Conservation (phyloP, 208 protist genomes). For the Trypanosoma boissoni region DNA sequence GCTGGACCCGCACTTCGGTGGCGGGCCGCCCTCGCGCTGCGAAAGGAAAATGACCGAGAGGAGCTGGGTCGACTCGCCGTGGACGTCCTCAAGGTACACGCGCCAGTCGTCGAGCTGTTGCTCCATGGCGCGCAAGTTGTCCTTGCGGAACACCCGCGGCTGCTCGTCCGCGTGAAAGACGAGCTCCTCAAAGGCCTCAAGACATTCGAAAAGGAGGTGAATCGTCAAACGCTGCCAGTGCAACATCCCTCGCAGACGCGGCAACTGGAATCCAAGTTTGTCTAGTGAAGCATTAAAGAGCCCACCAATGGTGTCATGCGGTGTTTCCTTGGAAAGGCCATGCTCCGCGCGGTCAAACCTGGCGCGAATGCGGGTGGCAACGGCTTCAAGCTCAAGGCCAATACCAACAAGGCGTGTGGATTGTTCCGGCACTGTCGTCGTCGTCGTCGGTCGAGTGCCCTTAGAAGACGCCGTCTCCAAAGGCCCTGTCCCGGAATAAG, state of each 20-base stretch:
- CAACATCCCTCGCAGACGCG: slow-evolving; percentile 36
- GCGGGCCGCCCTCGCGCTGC: slow-evolving; percentile 1
- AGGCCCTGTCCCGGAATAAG: neutral
- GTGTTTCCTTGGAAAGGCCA: slow-evolving; percentile 10
- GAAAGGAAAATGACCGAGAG: slow-evolving; percentile 23
- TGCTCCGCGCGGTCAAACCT: slow-evolving; percentile 9
- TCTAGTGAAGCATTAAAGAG: slow-evolving; percentile 30
- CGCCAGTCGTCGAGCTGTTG: slow-evolving; percentile 45
- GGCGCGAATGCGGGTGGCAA: slow-evolving; percentile 28
- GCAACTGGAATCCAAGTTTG: slow-evolving; percentile 25
- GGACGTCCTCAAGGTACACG: slow-evolving; percentile 28
- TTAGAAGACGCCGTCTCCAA: neutral
- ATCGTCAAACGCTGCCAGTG: slow-evolving; percentile 48
- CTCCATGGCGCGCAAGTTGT: slow-evolving; percentile 48
- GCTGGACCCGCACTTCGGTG: neutral
- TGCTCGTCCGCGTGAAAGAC: slow-evolving; percentile 30
- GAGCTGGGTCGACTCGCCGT: slow-evolving; percentile 19
- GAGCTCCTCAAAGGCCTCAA: slow-evolving; percentile 31
- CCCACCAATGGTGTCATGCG: slow-evolving; percentile 25
- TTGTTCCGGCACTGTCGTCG: neutral
- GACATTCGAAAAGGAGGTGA: slow-evolving; percentile 34
- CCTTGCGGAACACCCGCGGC: slow-evolving; percentile 26
- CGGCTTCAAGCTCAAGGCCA: slow-evolving; percentile 32
- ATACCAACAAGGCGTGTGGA: slow-evolving; percentile 24
- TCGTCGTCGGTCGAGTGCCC: neutral